phyloP scores from a whole-genome alignment of 495 filamentous ascomycete species.

The Hypomontagnella monticulosa region DNA sequence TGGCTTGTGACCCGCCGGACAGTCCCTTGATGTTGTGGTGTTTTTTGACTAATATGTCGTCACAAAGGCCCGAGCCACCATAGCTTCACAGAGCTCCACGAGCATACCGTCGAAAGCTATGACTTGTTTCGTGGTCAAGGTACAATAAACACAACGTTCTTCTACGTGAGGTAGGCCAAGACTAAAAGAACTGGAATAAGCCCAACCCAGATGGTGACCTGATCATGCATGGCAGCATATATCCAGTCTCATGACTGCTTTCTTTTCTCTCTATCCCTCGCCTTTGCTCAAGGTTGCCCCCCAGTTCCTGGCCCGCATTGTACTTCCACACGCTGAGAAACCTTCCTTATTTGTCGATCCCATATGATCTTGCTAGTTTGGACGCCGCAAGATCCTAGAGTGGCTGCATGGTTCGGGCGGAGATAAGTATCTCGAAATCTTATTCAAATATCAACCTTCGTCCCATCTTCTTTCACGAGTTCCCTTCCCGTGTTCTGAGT shows the following conservation, averaged over 20 bases:
- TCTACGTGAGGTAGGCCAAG: constrained; percentile 39
- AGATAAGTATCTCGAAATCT: constrained; percentile 31
- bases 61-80: constrained; percentile 24
- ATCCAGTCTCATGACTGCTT: constrained; percentile 37
- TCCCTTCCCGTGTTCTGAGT: constrained; percentile 27
- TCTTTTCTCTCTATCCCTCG: constrained; percentile 36
- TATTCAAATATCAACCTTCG: constrained; percentile 38
- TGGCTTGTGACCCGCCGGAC: constrained; percentile 30
- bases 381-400: constrained; percentile 30
- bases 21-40: constrained; percentile 13
- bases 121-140: constrained; percentile 7
- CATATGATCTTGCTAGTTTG: constrained; percentile 42
- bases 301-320: constrained; percentile 40
- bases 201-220: constrained; percentile 24
- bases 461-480: constrained; percentile 22
- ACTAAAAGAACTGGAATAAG: constrained; percentile 20
- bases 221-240: constrained; percentile 35
- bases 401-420: constrained; percentile 32
- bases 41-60: constrained; percentile 34
- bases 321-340: constrained; percentile 40
- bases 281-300: constrained; percentile 25
- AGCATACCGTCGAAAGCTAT: constrained; percentile 9
- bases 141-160: constrained; percentile 9
- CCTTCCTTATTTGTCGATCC: constrained; percentile 47
- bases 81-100: constrained; percentile 19